Percentiles rank a stretch among this genome's conserved stretches.
Conservation (phyloP, 352 stramenopile genomes). For the Globisporangium okanoganense region DNA sequence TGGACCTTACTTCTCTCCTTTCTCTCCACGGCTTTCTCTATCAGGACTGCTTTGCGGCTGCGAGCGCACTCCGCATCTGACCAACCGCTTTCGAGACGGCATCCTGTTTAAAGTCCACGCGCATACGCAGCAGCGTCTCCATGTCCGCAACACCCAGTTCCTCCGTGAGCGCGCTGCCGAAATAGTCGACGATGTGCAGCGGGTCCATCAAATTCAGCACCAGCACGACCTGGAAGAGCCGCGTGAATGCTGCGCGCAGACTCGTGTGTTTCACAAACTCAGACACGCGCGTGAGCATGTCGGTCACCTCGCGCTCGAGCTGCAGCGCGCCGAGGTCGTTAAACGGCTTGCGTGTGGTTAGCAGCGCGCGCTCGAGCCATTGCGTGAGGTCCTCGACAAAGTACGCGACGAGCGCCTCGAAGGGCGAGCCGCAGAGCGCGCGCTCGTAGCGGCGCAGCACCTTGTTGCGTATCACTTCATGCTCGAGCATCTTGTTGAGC, state of each 20-base stretch:
- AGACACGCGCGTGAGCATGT: slow-evolving; percentile 52
- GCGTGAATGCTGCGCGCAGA: slow-evolving; percentile 60
- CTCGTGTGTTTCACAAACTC: slow-evolving; percentile 51
- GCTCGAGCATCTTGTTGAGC: slow-evolving; percentile 59
- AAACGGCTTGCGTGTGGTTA: slow-evolving; percentile 54
- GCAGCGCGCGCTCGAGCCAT: slow-evolving; percentile 50
- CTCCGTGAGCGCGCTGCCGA: slow-evolving; percentile 34
- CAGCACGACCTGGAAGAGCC: slow-evolving; percentile 75
- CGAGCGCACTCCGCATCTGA: slow-evolving; percentile 16
- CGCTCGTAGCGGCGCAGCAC: slow-evolving; percentile 57
- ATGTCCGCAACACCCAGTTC: slow-evolving; percentile 51
- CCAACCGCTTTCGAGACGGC: slow-evolving; percentile 43
- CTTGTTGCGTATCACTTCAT: slow-evolving; percentile 65
- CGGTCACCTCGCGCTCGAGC: slow-evolving; percentile 67
- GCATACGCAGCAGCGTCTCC: slow-evolving; percentile 53
- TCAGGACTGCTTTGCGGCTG: neutral
- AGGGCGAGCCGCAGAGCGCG: slow-evolving; percentile 50
- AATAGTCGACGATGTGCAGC: slow-evolving; percentile 64
- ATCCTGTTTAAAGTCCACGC: slow-evolving; percentile 62
- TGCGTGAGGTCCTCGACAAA: slow-evolving; percentile 54
- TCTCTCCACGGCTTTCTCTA: neutral
- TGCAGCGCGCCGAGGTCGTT: slow-evolving; percentile 81
- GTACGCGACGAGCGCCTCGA: slow-evolving; percentile 63
- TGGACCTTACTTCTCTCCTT: neutral
- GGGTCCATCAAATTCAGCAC: slow-evolving; percentile 81